Evolutionary conservation across 306 rosid species (phyloP).

Genomic region (Castanopsis chinensis): DNA sequence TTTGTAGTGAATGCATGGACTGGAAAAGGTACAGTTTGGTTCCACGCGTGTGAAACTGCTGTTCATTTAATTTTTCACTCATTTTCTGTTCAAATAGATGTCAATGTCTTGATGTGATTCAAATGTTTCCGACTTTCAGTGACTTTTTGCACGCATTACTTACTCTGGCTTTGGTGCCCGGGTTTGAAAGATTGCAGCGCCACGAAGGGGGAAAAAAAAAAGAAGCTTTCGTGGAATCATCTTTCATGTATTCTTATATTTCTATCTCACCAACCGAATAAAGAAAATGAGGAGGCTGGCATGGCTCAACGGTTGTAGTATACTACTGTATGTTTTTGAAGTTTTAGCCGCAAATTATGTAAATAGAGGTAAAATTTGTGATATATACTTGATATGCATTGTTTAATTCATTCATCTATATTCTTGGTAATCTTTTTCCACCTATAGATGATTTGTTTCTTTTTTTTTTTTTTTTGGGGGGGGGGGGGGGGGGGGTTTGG

Average conservation of each 20-base stretch:
- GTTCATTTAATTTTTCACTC: neutral
- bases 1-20: neutral
- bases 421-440: slow-evolving; percentile 24
- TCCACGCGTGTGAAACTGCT: neutral
- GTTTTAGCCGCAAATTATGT: slow-evolving; percentile 43
- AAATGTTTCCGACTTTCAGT: slow-evolving; percentile 23
- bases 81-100: neutral
- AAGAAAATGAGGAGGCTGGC: slow-evolving; percentile 32
- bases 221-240: slow-evolving; percentile 22
- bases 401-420: slow-evolving; percentile 58
- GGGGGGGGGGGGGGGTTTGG: neutral
- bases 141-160: slow-evolving; percentile 39
- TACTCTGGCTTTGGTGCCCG: slow-evolving; percentile 22
- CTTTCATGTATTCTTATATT: slow-evolving; percentile 36
- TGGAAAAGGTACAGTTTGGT: neutral
- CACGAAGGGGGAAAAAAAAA: neutral
- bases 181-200: slow-evolving; percentile 28
- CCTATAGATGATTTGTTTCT: neutral
- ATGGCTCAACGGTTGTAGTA: slow-evolving; percentile 34
- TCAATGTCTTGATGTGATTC: neutral
- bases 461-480: accelerated
- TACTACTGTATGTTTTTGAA: slow-evolving; percentile 52
- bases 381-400: slow-evolving; percentile 34
- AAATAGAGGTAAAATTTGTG: slow-evolving; percentile 71
- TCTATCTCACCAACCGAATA: slow-evolving; percentile 44